phyloP scores from a whole-genome alignment of 2,329 filamentous ascomycete species.

The Mycosphaerella sp. region DNA sequence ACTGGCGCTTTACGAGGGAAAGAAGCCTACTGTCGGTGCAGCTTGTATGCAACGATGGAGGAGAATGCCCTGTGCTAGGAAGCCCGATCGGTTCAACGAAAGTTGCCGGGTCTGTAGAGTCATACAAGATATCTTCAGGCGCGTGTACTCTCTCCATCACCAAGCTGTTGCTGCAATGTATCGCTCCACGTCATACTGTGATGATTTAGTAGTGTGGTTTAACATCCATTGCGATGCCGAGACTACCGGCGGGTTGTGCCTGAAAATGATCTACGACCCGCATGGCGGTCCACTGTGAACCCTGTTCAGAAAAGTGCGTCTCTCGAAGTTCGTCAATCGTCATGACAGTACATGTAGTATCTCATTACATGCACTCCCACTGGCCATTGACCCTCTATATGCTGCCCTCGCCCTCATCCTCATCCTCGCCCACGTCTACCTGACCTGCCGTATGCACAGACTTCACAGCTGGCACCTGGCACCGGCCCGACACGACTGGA shows the following conservation, averaged over 20 bases:
- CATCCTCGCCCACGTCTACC: background rate
- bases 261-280: background rate
- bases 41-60: slow-evolving; percentile 41
- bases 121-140: slow-evolving; percentile 15
- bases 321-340: slow-evolving; percentile 29
- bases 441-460: too few species aligned
- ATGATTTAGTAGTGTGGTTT: background rate
- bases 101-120: slow-evolving; percentile 30
- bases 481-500: too few species aligned
- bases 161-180: background rate
- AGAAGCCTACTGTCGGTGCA: slow-evolving; percentile 67
- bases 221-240: too few species aligned
- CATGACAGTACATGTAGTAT: too few species aligned
- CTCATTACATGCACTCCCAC: too few species aligned
- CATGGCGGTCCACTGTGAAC: background rate
- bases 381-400: slow-evolving; percentile 14
- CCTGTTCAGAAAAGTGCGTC: slow-evolving; percentile 22
- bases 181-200: background rate
- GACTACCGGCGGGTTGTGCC: too few species aligned
- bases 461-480: too few species aligned
- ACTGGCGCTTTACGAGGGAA: slow-evolving; percentile 96
- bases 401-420: too few species aligned
- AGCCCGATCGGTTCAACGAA: slow-evolving; percentile 27
- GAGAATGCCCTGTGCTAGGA: slow-evolving; percentile 94
- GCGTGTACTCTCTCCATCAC: slow-evolving; percentile 1